phyloP scores from a whole-genome alignment of 169 alveolate species.

The Cryptosporidium meleagridis region DNA sequence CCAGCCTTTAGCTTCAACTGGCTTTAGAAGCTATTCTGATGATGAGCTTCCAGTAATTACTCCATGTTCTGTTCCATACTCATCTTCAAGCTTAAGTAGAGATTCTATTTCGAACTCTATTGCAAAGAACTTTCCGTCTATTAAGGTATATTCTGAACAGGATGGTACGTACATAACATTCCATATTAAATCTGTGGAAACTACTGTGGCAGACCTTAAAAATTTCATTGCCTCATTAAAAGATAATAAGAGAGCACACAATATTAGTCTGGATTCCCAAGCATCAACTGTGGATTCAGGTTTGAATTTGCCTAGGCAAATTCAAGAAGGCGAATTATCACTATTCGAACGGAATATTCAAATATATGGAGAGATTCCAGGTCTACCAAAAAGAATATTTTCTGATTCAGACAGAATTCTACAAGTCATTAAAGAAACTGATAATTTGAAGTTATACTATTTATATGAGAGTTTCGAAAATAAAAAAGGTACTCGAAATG shows the following conservation, averaged over 20 bases:
- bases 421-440: not conserved
- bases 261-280: constrained; percentile 26
- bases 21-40: not conserved
- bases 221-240: not conserved
- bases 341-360: not conserved
- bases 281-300: constrained; percentile 61
- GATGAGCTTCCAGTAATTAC: constrained; percentile 49
- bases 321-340: not conserved
- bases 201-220: constrained; percentile 13
- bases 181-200: not conserved
- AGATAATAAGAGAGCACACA: constrained; percentile 1
- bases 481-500: not conserved
- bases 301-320: not conserved
- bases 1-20: not conserved
- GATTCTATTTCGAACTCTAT: not conserved
- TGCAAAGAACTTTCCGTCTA: not conserved
- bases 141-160: constrained; percentile 35
- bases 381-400: constrained; percentile 1
- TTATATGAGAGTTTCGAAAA: not conserved
- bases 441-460: not conserved
- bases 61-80: constrained; percentile 23
- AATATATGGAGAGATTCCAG: constrained; percentile 24
- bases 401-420: not conserved
- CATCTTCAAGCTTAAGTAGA: not conserved
- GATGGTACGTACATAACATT: constrained; percentile 51